phyloP scores from a whole-genome alignment of 495 filamentous ascomycete species.

The Penicillium cataractarum region DNA sequence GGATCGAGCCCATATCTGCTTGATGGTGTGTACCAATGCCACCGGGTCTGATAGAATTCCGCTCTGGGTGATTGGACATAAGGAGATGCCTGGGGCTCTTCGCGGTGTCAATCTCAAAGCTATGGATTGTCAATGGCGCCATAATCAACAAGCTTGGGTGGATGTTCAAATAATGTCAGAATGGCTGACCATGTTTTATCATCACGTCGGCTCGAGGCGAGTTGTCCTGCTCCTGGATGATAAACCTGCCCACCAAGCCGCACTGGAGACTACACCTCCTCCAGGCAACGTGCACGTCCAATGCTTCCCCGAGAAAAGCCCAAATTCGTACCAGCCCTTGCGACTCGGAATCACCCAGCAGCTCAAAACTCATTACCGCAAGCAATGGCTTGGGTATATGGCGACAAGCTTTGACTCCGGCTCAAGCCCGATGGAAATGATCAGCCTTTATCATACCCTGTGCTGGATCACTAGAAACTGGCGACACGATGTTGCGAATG shows the following conservation, averaged over 20 bases:
- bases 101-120: conserved; percentile 15
- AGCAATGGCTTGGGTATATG: conserved; percentile 22
- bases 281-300: conserved; percentile 27
- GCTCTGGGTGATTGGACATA: conserved; percentile 29
- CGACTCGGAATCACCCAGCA: conserved; percentile 32
- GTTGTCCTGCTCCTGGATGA: conserved; percentile 35
- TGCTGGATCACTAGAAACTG: conserved; percentile 14
- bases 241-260: conserved; percentile 22
- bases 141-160: conserved; percentile 29
- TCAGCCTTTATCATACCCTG: conserved; percentile 10
- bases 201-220: conserved; percentile 22
- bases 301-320: conserved; percentile 25
- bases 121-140: conserved; percentile 21
- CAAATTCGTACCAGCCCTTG: conserved; percentile 25
- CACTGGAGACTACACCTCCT: conserved; percentile 20
- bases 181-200: conserved; percentile 32
- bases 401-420: neutral
- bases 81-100: conserved; percentile 22
- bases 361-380: conserved; percentile 30
- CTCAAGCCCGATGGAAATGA: neutral
- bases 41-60: conserved; percentile 27
- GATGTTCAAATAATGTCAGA: conserved; percentile 24
- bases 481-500: conserved; percentile 13
- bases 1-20: conserved; percentile 23
- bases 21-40: conserved; percentile 26